phyloP scores from a whole-genome alignment of 805 yeast genomes.

The Candida insectorum region DNA sequence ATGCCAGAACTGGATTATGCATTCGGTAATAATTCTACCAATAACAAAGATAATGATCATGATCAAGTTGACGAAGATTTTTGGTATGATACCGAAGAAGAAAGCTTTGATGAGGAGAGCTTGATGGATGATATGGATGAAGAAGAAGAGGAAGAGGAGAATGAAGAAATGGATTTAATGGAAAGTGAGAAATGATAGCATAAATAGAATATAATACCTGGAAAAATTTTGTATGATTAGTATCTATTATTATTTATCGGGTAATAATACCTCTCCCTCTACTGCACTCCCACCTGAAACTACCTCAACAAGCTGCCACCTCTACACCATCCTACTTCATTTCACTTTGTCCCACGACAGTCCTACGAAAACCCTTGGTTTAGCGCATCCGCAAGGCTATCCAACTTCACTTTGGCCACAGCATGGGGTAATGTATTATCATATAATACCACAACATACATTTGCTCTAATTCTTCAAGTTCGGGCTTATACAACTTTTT shows the following conservation, averaged over 20 bases:
- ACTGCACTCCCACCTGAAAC: too few relatives aligned
- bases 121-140: slow-evolving; percentile 46
- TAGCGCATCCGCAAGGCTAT: slow-evolving; percentile 27
- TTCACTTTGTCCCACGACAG: too few relatives aligned
- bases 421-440: slow-evolving; percentile 23
- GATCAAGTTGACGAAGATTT: slow-evolving; percentile 76
- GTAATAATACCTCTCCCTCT: too few relatives aligned
- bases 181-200: too few relatives aligned
- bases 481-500: slow-evolving; percentile 15
- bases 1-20: slow-evolving; percentile 67
- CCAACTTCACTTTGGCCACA: slow-evolving; percentile 34
- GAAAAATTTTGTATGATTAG: too few relatives aligned
- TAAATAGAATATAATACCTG: slow-evolving; percentile 26
- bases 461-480: slow-evolving; percentile 2
- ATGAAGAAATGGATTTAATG: slow-evolving; percentile 66
- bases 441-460: slow-evolving; percentile 34
- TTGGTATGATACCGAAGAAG: slow-evolving; percentile 66
- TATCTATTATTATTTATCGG: too few relatives aligned
- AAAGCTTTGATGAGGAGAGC: slow-evolving; percentile 45
- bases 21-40: slow-evolving; percentile 28
- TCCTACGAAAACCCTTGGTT: slow-evolving; percentile 31
- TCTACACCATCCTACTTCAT: too few relatives aligned
- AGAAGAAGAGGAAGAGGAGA: slow-evolving; percentile 55
- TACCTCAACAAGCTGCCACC: too few relatives aligned
- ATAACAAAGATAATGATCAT: slow-evolving; percentile 41